A percentile compares a stretch with the other conserved stretches of the same genome.
These are phyloP conservation scores for Musa schizocarpa DNA, from an alignment of 176 grass and related monocot species.

Conservation along the genomic window DNA sequence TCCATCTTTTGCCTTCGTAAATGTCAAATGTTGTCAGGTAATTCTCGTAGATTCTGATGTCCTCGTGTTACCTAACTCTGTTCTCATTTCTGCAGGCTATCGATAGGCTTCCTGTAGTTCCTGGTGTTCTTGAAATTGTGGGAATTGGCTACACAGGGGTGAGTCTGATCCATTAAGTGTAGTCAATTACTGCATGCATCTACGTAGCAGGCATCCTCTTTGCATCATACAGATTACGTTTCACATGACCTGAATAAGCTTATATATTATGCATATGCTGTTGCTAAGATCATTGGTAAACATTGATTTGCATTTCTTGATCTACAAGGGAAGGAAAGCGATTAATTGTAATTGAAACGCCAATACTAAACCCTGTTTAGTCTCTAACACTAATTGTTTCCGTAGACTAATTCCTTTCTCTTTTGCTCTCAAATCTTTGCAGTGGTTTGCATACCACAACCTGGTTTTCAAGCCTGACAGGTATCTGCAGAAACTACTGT, in stretches of 20 bases:
- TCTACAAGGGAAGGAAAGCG: no score
- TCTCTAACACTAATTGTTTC: no score
- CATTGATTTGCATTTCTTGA: no score
- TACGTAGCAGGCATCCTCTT: no score
- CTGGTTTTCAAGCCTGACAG: constrained; percentile 87
- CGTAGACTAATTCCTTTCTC: constrained; percentile 4
- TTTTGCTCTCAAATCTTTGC: constrained; percentile 14
- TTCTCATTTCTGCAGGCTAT: constrained; percentile 50
- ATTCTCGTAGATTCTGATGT: no score
- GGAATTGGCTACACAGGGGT: constrained; percentile 86
- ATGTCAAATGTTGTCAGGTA: neutral
- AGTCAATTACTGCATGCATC: neutral
- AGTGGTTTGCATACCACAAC: constrained; percentile 86
- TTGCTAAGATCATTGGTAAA: no score
- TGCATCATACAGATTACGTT: no score
- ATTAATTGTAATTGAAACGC: no score
- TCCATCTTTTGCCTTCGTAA: neutral
- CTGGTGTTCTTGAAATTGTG: constrained; percentile 67
- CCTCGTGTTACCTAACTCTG: no score
- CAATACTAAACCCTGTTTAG: no score
- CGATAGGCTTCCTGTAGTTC: constrained; percentile 78
- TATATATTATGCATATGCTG: no score
- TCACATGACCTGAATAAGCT: no score
- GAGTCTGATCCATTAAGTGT: constrained; percentile 8
- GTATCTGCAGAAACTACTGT: constrained; percentile 21